phyloP scores from a whole-genome alignment of 306 rosid species.

The Amphicarpaea edgeworthii region DNA sequence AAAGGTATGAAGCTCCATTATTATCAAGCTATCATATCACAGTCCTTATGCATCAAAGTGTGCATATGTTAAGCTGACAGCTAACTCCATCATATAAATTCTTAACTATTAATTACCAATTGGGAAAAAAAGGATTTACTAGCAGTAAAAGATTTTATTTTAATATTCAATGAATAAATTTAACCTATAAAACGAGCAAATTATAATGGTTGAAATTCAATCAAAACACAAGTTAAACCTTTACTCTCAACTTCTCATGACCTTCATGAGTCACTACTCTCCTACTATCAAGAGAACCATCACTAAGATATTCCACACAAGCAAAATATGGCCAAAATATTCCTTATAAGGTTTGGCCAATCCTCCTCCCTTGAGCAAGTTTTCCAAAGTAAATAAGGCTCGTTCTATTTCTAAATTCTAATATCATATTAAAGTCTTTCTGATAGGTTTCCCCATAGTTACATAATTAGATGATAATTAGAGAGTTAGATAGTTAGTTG shows the following conservation, averaged over 20 bases:
- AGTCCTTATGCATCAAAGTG: constrained; percentile 35
- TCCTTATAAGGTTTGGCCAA: not conserved
- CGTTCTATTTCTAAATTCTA: not conserved
- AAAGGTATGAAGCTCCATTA: constrained; percentile 30
- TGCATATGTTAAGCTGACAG: not conserved
- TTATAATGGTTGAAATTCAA: constrained; percentile 31
- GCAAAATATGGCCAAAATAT: not conserved
- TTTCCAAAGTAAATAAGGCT: not conserved
- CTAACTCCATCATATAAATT: constrained; percentile 12
- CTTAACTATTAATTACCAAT: constrained; percentile 4
- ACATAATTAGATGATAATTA: too few relatives aligned
- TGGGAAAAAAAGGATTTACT: not conserved
- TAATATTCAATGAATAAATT: constrained; percentile 15
- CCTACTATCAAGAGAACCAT: constrained; percentile 16
- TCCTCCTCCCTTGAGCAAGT: not conserved
- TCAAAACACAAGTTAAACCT: constrained; percentile 22
- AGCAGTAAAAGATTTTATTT: not conserved
- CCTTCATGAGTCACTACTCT: not conserved
- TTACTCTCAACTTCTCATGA: constrained; percentile 12
- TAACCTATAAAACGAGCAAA: constrained; percentile 12
- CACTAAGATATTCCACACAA: not conserved
- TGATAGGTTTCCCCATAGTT: too few relatives aligned
- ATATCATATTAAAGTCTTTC: too few relatives aligned
- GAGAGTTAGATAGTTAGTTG: too few relatives aligned
- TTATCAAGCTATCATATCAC: constrained; percentile 38